Evolutionary conservation across 1,139 yeast species (phyloP), one percentile per base, ranked within the genome.

Genomic region (Arxiozyma telluris): DNA sequence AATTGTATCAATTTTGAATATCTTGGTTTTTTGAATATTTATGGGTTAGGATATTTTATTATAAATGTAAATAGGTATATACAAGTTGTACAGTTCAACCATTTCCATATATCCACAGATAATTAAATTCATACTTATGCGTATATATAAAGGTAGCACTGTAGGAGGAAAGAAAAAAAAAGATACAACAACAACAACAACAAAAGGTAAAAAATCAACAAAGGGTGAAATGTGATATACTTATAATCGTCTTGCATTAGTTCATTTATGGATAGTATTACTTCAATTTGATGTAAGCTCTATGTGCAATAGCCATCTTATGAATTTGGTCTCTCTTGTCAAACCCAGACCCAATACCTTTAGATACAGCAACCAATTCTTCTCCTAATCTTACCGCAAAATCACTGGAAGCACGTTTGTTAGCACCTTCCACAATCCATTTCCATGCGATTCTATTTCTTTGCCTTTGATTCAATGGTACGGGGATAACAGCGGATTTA

Each of bases 331-430:
- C 80, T 72, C 84, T 84, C 76, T 87, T 90, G 58, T 88, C 97
- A 70, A 82, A 87, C 34, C 96, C 93, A 47, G 91, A 77, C 49
- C 94, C 82, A 67, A 82, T 82, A 53, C 96, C 96, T 63, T 81
- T 83, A 62, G 77, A 77, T 38, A 94, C 94, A 53, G 86, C 76
- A 47, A 89, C 70, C 57, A 93, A 80, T 71, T 93, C 98, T 72
- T 93, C 98, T 41, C 93, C 93, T 56, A 93, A 77, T 66, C 98
- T 80, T 39, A 93, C 97, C 1, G 95, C 77, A 64, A 86, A 86
- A 64, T 87, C 94, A 57, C 83, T 81, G 22, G 93, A 83, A 53
- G 83, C 84, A 70, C 95, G 84, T 68, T 84, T 84, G 55, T 81
- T 78, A 34, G 95, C 81, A 22, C 95, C 90, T 56, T 89, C 96